Conservation (phyloP, 352 stramenopile genomes). For the Globisporangium splendens region DNA sequence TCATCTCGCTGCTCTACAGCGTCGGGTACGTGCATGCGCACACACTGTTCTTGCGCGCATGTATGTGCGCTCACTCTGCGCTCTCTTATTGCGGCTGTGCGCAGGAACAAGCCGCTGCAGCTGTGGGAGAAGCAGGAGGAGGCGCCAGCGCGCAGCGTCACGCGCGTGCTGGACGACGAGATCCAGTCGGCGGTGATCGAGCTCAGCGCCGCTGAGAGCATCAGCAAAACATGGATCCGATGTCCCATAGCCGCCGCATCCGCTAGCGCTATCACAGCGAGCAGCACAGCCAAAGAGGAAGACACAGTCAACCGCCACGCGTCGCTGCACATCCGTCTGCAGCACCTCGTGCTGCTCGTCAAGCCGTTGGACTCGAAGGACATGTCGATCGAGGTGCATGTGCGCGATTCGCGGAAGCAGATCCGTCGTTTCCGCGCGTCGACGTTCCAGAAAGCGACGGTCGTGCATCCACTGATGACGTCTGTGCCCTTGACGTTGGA, state of each 20-base stretch:
- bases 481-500: conserved; percentile 43
- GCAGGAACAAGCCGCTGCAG: conserved; percentile 48
- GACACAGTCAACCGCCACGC: neutral
- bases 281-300: neutral
- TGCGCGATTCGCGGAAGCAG: conserved; percentile 26
- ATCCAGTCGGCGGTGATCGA: conserved; percentile 60
- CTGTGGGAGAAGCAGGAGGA: conserved; percentile 58
- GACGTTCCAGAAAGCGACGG: conserved; percentile 43
- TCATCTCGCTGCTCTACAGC: conserved; percentile 64
- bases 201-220: conserved; percentile 25
- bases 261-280: neutral
- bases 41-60: neutral
- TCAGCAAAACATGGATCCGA: conserved; percentile 45
- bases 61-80: neutral
- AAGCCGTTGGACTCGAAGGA: conserved; percentile 35
- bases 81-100: neutral
- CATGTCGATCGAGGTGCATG: conserved; percentile 45
- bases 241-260: conserved; percentile 22
- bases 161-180: conserved; percentile 49
- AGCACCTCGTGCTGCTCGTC: conserved; percentile 41
- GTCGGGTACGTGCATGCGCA: conserved; percentile 34
- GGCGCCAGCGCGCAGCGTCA: conserved; percentile 20
- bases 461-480: conserved; percentile 32
- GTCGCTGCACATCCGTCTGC: conserved; percentile 49
- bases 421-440: conserved; percentile 41